phyloP scores from a whole-genome alignment of 2,329 filamentous ascomycete genomes.

The Fusarium pilosicola region DNA sequence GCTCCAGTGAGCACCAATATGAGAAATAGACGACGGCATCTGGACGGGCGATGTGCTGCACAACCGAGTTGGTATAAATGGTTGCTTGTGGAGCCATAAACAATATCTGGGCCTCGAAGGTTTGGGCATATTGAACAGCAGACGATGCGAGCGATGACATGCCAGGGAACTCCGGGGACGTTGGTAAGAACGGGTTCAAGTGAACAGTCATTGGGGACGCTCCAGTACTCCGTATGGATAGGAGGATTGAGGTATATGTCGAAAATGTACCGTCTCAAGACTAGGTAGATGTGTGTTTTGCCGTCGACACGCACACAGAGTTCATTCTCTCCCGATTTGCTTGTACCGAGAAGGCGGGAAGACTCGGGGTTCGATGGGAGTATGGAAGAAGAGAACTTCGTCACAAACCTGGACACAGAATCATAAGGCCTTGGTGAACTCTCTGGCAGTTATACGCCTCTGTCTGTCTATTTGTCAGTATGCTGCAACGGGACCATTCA shows the following conservation, averaged over 20 bases:
- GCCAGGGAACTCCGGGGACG: too few species aligned
- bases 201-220: not conserved
- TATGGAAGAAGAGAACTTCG: not conserved
- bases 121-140: not conserved
- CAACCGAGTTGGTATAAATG: not conserved
- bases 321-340: not conserved
- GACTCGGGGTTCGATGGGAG: not conserved
- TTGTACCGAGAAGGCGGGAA: not conserved
- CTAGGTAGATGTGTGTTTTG: not conserved
- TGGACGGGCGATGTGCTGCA: not conserved
- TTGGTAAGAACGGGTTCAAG: not conserved
- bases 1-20: conserved; percentile 2
- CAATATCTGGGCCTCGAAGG: not conserved
- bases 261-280: not conserved
- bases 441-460: not conserved
- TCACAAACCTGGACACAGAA: not conserved
- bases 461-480: conserved; percentile 11
- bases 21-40: not conserved
- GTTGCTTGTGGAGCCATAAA: not conserved
- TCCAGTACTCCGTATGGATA: not conserved
- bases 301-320: not conserved
- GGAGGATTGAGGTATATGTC: not conserved
- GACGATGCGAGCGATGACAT: not conserved
- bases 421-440: not conserved
- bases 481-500: not conserved